These are phyloP conservation scores for Pleurotus djamor DNA, from an alignment of 768 basidiomycete species.

Conservation along the genomic window DNA sequence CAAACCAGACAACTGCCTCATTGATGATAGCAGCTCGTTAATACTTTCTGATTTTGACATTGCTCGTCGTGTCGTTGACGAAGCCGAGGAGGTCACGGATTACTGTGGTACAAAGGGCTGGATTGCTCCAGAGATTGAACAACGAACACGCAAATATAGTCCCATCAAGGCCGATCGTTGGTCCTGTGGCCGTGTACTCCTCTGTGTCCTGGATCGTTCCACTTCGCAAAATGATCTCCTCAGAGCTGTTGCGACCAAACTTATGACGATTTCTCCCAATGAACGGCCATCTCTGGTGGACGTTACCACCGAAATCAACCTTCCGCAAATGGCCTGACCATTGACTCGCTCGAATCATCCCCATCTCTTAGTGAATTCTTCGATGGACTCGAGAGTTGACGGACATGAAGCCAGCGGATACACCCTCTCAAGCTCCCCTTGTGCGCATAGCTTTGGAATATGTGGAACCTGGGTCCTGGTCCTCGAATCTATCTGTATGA, in stretches of 20 bases:
- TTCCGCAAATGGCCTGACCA: too few species aligned
- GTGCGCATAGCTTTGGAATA: too few species aligned
- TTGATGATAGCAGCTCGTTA: conserved; percentile 71
- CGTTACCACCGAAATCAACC: too few species aligned
- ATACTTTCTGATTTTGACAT: conserved; percentile 43
- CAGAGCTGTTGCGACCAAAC: background rate
- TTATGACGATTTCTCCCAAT: background rate
- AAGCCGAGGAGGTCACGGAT: conserved; percentile 3
- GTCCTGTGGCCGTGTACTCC: conserved; percentile 9
- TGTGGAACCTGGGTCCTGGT: too few species aligned
- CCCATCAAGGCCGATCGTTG: conserved; percentile 10
- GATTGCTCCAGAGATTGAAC: conserved; percentile 10
- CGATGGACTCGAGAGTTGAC: too few species aligned
- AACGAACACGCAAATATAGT: conserved; percentile 2
- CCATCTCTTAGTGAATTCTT: too few species aligned
- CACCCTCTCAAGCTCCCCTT: too few species aligned
- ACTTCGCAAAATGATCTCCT: background rate
- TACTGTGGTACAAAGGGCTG: conserved; percentile 4
- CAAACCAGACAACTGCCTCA: conserved; percentile 78
- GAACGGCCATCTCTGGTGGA: conserved; percentile 2
- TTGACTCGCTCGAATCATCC: too few species aligned
- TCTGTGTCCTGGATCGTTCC: conserved; percentile 1
- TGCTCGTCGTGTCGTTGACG: conserved; percentile 6
- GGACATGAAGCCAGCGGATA: too few species aligned
- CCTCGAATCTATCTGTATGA: too few species aligned